A percentile compares a stretch with the other conserved stretches of the same genome.
Conservation (phyloP, 306 rosid species). For the Bauhinia variegata region DNA sequence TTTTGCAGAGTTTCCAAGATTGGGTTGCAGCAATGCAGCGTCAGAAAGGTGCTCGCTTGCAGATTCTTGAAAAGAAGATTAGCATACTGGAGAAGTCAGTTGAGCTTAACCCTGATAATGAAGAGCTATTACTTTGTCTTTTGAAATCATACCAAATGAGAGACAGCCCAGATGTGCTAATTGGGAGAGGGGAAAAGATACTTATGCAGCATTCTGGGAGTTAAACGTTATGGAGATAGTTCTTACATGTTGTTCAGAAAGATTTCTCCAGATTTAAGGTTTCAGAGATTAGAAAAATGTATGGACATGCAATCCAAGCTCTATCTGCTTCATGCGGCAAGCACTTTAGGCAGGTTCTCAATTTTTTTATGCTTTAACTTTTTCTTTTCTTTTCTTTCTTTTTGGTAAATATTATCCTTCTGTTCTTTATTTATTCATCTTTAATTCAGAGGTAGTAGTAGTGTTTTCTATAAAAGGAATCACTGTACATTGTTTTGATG, state of each 20-base stretch:
- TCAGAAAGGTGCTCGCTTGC: constrained; percentile 97
- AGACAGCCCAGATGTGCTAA: constrained; percentile 75
- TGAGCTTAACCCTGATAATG: constrained; percentile 84
- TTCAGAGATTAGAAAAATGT: constrained; percentile 87
- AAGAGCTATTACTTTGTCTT: constrained; percentile 78
- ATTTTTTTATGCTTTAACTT: constrained; percentile 34
- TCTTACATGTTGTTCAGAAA: constrained; percentile 79
- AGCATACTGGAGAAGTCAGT: constrained; percentile 93
- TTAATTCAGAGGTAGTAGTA: constrained; percentile 1
- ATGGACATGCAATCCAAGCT: constrained; percentile 88
- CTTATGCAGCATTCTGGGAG: constrained; percentile 74
- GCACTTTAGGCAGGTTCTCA: constrained; percentile 98
- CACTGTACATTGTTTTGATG: constrained; percentile 17
- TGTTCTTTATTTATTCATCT: constrained; percentile 33
- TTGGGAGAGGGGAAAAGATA: constrained; percentile 87
- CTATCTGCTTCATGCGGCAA: constrained; percentile 79
- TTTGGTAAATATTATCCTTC: constrained; percentile 8
- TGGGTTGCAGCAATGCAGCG: constrained; percentile 80
- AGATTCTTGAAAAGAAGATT: constrained; percentile 88
- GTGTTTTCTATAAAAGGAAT: constrained; percentile 15
- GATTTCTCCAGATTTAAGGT: constrained; percentile 94
- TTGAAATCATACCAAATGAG: constrained; percentile 77
- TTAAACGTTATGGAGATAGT: constrained; percentile 83
- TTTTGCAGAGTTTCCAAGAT: constrained; percentile 91
- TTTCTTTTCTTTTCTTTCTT: constrained; percentile 2